A percentile compares a stretch with the other conserved stretches of the same genome.
Evolutionary conservation across 306 rosid genomes (phyloP).

Genomic region (Cicer arietinum): DNA sequence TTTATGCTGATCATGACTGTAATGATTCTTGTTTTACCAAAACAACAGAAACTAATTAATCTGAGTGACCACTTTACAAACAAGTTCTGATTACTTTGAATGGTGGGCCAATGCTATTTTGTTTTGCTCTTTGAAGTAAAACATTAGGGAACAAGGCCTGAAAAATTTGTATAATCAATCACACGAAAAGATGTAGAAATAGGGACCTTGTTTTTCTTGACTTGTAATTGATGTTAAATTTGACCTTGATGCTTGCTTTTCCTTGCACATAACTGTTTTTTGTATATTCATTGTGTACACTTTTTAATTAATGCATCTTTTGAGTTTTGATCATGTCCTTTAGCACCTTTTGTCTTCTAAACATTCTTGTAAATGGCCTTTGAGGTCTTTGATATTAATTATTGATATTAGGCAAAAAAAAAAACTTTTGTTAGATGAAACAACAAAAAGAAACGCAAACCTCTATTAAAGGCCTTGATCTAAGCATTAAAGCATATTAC

Average conservation of each 20-base stretch:
- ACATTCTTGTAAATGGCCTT: slow-evolving; percentile 39
- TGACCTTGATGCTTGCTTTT: slow-evolving; percentile 29
- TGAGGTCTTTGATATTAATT: slow-evolving; percentile 37
- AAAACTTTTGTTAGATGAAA: slow-evolving; percentile 35
- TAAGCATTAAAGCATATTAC: slow-evolving; percentile 63
- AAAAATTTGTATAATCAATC: slow-evolving; percentile 1
- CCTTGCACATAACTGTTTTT: not conserved
- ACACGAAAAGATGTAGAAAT: not conserved
- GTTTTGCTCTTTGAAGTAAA: slow-evolving; percentile 2
- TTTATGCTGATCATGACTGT: slow-evolving; percentile 28
- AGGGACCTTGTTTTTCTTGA: slow-evolving; percentile 21
- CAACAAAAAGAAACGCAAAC: slow-evolving; percentile 48
- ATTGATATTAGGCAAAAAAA: not conserved
- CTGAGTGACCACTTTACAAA: slow-evolving; percentile 29
- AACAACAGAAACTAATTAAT: slow-evolving; percentile 18
- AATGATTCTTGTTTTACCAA: slow-evolving; percentile 38
- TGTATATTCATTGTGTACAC: slow-evolving; percentile 12
- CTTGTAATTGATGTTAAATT: slow-evolving; percentile 10
- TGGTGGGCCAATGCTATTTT: slow-evolving; percentile 21
- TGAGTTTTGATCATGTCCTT: slow-evolving; percentile 5
- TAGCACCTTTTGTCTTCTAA: slow-evolving; percentile 25
- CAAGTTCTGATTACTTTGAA: slow-evolving; percentile 29
- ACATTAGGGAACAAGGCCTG: slow-evolving; percentile 27
- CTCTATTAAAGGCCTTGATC: slow-evolving; percentile 63
- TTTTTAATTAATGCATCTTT: slow-evolving; percentile 13